These are phyloP conservation scores for Amesomyces nigricolor DNA, from an alignment of 2,329 filamentous ascomycete species.

Conservation along the genomic window DNA sequence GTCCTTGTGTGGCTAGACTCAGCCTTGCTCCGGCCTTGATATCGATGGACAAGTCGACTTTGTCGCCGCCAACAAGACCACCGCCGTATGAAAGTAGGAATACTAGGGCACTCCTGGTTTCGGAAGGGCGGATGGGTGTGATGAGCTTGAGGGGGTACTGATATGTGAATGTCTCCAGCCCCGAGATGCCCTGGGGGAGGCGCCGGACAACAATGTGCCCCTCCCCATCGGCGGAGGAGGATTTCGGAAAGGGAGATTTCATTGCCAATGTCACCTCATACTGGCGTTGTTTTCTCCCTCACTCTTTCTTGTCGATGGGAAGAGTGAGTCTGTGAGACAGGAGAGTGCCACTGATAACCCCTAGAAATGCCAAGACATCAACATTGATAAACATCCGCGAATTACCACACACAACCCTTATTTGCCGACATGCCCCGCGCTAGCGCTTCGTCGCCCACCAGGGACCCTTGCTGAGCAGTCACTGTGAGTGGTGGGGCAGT, in stretches of 20 bases:
- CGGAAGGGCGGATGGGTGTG: conserved; percentile 62
- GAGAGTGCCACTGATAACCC: not conserved
- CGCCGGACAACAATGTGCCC: conserved; percentile 70
- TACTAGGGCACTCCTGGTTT: conserved; percentile 65
- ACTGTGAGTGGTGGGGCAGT: conserved; percentile 10
- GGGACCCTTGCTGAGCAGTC: conserved; percentile 4
- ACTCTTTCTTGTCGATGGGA: not conserved
- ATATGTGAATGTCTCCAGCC: conserved; percentile 70
- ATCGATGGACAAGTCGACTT: conserved; percentile 65
- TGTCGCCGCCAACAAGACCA: conserved; percentile 82
- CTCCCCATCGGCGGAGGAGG: conserved; percentile 68
- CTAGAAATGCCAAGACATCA: not conserved
- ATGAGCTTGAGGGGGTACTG: conserved; percentile 95
- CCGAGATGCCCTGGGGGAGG: conserved; percentile 65
- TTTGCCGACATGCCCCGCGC: conserved; percentile 14
- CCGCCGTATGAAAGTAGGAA: conserved; percentile 94
- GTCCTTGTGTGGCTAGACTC: conserved; percentile 65
- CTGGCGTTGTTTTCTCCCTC: not conserved
- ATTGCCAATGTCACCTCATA: conserved; percentile 31
- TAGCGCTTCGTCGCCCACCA: conserved; percentile 13
- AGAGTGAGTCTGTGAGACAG: not conserved
- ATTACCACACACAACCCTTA: conserved; percentile 11
- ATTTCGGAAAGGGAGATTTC: conserved; percentile 70
- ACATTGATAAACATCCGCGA: not conserved
- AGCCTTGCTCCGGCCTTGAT: conserved; percentile 62